Evolutionary conservation across 1,284 basidiomycete species (phyloP).

Genomic region (Caloboletus firmus): DNA sequence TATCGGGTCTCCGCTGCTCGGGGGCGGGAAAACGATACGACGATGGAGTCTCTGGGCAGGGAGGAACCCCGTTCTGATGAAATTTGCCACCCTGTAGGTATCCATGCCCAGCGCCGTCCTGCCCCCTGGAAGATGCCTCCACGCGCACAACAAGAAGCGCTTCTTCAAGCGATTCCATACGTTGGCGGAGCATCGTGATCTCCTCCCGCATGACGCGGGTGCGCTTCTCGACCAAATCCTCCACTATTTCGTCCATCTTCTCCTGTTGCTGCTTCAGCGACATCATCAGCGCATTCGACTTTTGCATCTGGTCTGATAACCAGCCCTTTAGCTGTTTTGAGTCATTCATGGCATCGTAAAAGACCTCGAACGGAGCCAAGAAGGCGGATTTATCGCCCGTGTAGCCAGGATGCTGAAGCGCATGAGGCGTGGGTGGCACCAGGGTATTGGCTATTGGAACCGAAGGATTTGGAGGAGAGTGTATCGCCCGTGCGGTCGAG

Average conservation of each 20-base stretch:
- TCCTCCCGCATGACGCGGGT: constrained; percentile 56
- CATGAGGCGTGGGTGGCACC: constrained; percentile 65
- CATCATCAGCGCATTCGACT: constrained; percentile 53
- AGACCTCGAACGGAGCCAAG: constrained; percentile 71
- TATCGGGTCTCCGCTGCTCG: constrained; percentile 29
- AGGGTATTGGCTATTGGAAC: constrained; percentile 61
- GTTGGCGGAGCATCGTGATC: constrained; percentile 51
- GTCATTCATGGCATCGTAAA: constrained; percentile 77
- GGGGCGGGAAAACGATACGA: constrained; percentile 29
- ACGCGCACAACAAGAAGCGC: constrained; percentile 43
- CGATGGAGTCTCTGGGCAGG: constrained; percentile 22
- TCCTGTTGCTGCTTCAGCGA: constrained; percentile 56
- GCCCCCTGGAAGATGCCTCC: constrained; percentile 31
- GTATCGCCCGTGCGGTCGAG: constrained; percentile 29
- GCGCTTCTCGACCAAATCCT: constrained; percentile 56
- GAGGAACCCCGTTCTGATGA: constrained; percentile 26
- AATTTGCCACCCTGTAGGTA: constrained; percentile 23
- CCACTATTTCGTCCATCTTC: constrained; percentile 56
- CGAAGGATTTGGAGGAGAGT: constrained; percentile 52
- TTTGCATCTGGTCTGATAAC: constrained; percentile 69
- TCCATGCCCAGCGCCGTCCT: constrained; percentile 25
- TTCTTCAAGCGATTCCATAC: constrained; percentile 59
- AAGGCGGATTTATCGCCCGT: constrained; percentile 69
- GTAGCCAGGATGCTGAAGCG: constrained; percentile 58
- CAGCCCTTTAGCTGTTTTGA: constrained; percentile 70